These are phyloP conservation scores for Talaromyces sp. DNA, from an alignment of 2,329 filamentous ascomycete genomes.

Conservation along the genomic window DNA sequence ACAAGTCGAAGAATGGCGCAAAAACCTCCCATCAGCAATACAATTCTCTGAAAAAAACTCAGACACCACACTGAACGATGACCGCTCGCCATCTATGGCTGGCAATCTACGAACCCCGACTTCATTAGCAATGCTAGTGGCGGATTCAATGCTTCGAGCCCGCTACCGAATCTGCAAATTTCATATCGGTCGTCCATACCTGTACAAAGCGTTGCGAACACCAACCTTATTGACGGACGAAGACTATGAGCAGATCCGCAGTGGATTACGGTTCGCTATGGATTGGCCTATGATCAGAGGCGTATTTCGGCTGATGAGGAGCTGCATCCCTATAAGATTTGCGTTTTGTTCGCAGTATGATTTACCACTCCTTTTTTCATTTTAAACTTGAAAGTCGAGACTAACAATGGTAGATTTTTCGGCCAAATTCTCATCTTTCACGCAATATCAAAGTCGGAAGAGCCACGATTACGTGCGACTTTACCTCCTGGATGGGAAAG, in stretches of 20 bases:
- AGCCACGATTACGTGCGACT: slow-evolving; percentile 32
- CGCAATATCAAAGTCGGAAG: slow-evolving; percentile 38
- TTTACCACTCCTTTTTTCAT: neutral
- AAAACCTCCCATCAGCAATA: slow-evolving; percentile 48
- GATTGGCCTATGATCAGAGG: slow-evolving; percentile 40
- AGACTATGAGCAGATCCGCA: slow-evolving; percentile 39
- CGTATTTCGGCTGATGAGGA: slow-evolving; percentile 41
- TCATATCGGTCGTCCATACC: slow-evolving; percentile 40
- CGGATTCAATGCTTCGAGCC: slow-evolving; percentile 38
- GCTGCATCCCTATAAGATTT: slow-evolving; percentile 42
- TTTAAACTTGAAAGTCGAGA: neutral
- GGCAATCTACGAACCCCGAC: slow-evolving; percentile 24
- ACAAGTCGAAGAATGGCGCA: slow-evolving; percentile 55
- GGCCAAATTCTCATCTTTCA: slow-evolving; percentile 43
- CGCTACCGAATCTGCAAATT: slow-evolving; percentile 39
- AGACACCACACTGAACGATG: slow-evolving; percentile 21
- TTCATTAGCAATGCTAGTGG: slow-evolving; percentile 34
- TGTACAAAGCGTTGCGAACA: slow-evolving; percentile 43
- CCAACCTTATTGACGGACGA: slow-evolving; percentile 36
- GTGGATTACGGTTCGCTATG: slow-evolving; percentile 40
- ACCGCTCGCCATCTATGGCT: slow-evolving; percentile 21
- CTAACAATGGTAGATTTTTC: slow-evolving; percentile 32
- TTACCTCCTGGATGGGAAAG: slow-evolving; percentile 39
- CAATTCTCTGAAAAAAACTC: slow-evolving; percentile 41
- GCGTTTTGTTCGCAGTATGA: slow-evolving; percentile 40